A percentile compares a stretch with the other conserved stretches of the same genome.
These are phyloP conservation scores for Talinum fruticosum DNA, from an alignment of 148 eudicot species.

Conservation along the genomic window DNA sequence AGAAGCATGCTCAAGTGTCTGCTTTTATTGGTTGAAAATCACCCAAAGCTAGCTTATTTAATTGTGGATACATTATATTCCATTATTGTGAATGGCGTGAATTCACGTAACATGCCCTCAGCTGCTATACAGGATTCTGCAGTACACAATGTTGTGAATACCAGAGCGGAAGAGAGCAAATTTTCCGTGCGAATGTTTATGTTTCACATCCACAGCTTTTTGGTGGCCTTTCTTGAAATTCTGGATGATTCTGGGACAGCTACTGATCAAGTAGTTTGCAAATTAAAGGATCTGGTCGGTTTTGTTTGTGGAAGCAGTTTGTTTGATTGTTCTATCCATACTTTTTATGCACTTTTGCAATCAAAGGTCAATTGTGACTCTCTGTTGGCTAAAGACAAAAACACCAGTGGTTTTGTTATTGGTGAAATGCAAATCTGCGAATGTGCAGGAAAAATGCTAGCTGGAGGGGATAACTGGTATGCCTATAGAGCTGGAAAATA, in stretches of 20 bases:
- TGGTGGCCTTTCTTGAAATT: constrained; percentile 45
- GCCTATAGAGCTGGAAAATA: constrained; percentile 65
- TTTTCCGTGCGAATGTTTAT: constrained; percentile 32
- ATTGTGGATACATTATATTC: constrained; percentile 43
- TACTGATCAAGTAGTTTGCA: constrained; percentile 33
- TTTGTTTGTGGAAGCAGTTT: constrained; percentile 39
- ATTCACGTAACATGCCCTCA: constrained; percentile 24
- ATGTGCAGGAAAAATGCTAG: constrained; percentile 50
- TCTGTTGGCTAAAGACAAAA: constrained; percentile 20
- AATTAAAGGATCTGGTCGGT: constrained; percentile 38
- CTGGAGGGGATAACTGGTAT: constrained; percentile 56
- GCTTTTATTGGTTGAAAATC: constrained; percentile 35
- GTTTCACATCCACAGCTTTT: constrained; percentile 35
- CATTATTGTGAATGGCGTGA: constrained; percentile 34
- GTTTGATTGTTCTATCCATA: constrained; percentile 48
- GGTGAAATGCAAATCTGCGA: constrained; percentile 32
- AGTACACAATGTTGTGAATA: constrained; percentile 32
- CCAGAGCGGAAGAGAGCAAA: constrained; percentile 19
- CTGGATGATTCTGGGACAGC: constrained; percentile 33
- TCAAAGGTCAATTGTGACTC: constrained; percentile 25
- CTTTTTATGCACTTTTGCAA: constrained; percentile 45
- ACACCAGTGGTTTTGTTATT: constrained; percentile 19
- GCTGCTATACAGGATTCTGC: constrained; percentile 24
- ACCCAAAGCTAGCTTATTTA: constrained; percentile 39
- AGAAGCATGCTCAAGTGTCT: constrained; percentile 45